These are phyloP conservation scores for Dioscorea alata DNA, from an alignment of 106 monocot genomes.

Conservation along the genomic window DNA sequence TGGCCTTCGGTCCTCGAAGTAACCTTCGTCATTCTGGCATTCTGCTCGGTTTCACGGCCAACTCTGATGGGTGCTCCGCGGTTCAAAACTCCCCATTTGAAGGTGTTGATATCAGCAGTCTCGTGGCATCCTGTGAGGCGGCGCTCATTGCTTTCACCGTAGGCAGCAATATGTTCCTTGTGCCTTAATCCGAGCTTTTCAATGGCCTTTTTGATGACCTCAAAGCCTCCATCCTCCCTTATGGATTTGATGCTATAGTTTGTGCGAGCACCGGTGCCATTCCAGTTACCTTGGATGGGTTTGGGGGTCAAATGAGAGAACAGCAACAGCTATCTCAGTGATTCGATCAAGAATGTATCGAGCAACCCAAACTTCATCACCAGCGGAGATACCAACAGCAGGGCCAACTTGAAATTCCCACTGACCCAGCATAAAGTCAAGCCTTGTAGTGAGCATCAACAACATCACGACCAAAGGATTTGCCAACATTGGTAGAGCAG, in stretches of 20 bases:
- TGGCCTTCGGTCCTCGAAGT: slow-evolving; percentile 54
- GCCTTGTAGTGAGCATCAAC: no score
- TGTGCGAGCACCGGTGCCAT: slow-evolving; percentile 69
- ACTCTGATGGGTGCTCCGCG: slow-evolving; percentile 49
- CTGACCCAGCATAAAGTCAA: no score
- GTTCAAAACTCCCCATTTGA: slow-evolving; percentile 62
- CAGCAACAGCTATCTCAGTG: slow-evolving; percentile 77
- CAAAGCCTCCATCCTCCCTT: slow-evolving; percentile 50
- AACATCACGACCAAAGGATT: no score
- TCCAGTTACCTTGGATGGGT: slow-evolving; percentile 80
- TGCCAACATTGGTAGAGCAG: no score
- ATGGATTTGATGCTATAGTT: slow-evolving; percentile 75
- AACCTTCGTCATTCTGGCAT: slow-evolving; percentile 48
- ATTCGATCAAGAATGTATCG: slow-evolving; percentile 91
- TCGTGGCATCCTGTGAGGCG: no score
- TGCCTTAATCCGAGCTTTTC: slow-evolving; percentile 59
- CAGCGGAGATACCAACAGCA: no score
- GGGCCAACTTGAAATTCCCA: no score
- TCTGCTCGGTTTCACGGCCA: slow-evolving; percentile 44
- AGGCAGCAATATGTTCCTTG: slow-evolving; percentile 69
- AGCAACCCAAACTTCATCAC: no score
- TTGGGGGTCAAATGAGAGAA: slow-evolving; percentile 83
- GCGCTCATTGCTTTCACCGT: no score
- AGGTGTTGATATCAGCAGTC: no score
- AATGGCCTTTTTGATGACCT: slow-evolving; percentile 63